Percentiles rank a stretch among this genome's conserved stretches.
Conservation (phyloP, 2,329 filamentous ascomycete species). For the Pestalotiopsis sp. region DNA sequence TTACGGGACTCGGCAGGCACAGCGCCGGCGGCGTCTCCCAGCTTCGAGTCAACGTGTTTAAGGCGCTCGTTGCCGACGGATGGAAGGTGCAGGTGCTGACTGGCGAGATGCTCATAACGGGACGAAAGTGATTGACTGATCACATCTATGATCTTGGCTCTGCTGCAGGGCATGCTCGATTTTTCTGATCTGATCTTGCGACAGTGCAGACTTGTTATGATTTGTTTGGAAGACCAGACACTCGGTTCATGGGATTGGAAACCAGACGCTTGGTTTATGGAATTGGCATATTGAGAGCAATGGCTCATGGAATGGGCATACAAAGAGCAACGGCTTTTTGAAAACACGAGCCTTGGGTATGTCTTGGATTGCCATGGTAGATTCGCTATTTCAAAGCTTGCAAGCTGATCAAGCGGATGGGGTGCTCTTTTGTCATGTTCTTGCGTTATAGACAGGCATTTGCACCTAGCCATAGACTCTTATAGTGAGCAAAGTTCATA, state of each 20-base stretch:
- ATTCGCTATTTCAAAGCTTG: too few relatives aligned
- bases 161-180: not conserved
- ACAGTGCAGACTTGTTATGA: not conserved
- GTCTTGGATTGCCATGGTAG: not conserved
- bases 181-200: not conserved
- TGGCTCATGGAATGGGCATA: not conserved
- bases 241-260: not conserved
- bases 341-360: not conserved
- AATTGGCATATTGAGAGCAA: not conserved
- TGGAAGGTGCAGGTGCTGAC: conserved; percentile 78
- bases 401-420: too few relatives aligned
- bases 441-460: too few relatives aligned
- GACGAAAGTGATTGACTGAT: conserved; percentile 41
- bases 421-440: too few relatives aligned
- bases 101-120: conserved; percentile 70
- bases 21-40: conserved; percentile 74
- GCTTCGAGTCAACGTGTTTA: conserved; percentile 77
- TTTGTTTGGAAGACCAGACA: not conserved
- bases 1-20: conserved; percentile 81
- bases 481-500: too few relatives aligned
- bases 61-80: conserved; percentile 72
- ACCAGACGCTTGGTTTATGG: not conserved
- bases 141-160: too few relatives aligned
- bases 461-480: too few relatives aligned
- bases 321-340: not conserved